Evolutionary conservation across 768 basidiomycete genomes (phyloP).

Genomic region (Mrakia frigida): DNA sequence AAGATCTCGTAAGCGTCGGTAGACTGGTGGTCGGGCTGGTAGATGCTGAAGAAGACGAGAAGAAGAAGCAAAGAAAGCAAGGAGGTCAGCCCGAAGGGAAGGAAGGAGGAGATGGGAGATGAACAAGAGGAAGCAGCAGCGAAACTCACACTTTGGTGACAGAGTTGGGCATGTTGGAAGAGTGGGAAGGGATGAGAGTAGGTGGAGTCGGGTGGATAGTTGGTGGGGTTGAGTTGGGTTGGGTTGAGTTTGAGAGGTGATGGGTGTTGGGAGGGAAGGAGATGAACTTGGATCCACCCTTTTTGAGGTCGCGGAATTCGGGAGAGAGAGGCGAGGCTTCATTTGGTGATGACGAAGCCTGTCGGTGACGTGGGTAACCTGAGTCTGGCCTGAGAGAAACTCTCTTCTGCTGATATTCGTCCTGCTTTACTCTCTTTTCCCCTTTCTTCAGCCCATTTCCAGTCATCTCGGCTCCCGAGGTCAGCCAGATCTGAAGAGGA

Average conservation of each 20-base stretch:
- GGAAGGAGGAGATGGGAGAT: not conserved
- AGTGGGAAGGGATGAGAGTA: not conserved
- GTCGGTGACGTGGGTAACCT: too few relatives aligned
- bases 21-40: conserved; percentile 31
- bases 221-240: not conserved
- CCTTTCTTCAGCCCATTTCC: too few relatives aligned
- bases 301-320: not conserved
- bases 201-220: not conserved
- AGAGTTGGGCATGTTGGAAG: conserved; percentile 16
- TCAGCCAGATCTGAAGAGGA: not conserved
- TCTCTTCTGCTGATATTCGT: too few relatives aligned
- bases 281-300: not conserved
- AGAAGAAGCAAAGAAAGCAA: not conserved
- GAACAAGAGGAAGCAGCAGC: not conserved
- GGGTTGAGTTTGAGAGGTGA: not conserved
- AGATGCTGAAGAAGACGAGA: conserved; percentile 18
- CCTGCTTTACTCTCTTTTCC: too few relatives aligned
- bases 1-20: conserved; percentile 32
- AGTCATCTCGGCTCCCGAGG: not conserved
- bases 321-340: too few relatives aligned
- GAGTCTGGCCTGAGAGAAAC: too few relatives aligned
- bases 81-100: not conserved
- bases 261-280: conserved; percentile 5
- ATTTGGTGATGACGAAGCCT: too few relatives aligned
- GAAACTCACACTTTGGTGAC: conserved; percentile 27